Conservation (phyloP, 2,329 filamentous ascomycete genomes). For the Myriosclerotinia curreyana region DNA sequence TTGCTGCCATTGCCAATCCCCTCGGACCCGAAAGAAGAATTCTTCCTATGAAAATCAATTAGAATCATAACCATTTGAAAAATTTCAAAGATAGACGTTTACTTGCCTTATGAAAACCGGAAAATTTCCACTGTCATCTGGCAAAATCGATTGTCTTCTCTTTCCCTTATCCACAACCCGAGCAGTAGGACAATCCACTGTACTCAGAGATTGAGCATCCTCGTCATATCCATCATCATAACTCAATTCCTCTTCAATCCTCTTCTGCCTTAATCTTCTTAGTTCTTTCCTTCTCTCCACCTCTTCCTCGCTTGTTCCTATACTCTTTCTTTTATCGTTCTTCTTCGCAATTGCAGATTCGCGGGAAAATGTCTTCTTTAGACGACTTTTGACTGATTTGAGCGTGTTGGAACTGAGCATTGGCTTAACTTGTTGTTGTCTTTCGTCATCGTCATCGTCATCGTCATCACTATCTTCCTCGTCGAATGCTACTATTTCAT, state of each 20-base stretch:
- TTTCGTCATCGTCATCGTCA: constrained; percentile 45
- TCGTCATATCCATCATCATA: constrained; percentile 45
- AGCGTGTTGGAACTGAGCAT: constrained; percentile 44
- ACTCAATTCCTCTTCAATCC: constrained; percentile 57
- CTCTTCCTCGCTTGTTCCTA: constrained; percentile 51
- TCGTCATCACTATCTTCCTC: constrained; percentile 31
- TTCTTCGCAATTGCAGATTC: constrained; percentile 43
- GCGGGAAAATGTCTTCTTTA: constrained; percentile 45
- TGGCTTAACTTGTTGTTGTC: constrained; percentile 40
- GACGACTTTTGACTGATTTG: constrained; percentile 44
- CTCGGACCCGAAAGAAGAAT: constrained; percentile 2
- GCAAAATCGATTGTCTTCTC: constrained; percentile 19
- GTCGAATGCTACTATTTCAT: constrained; percentile 43
- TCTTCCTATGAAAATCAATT: not conserved
- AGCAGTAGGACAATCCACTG: constrained; percentile 18
- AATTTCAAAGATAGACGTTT: not conserved
- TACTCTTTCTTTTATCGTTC: constrained; percentile 42
- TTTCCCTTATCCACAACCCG: constrained; percentile 2
- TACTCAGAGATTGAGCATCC: constrained; percentile 37
- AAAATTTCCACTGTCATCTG: constrained; percentile 22
- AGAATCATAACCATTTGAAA: not conserved
- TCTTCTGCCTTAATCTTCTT: constrained; percentile 52
- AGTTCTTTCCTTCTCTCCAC: constrained; percentile 55
- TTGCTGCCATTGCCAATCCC: not conserved
- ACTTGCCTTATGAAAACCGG: constrained; percentile 18